Percentiles rank a stretch among this genome's conserved stretches.
Conservation (phyloP, 176 grass and related monocot genomes). For the Triticum urartu region DNA sequence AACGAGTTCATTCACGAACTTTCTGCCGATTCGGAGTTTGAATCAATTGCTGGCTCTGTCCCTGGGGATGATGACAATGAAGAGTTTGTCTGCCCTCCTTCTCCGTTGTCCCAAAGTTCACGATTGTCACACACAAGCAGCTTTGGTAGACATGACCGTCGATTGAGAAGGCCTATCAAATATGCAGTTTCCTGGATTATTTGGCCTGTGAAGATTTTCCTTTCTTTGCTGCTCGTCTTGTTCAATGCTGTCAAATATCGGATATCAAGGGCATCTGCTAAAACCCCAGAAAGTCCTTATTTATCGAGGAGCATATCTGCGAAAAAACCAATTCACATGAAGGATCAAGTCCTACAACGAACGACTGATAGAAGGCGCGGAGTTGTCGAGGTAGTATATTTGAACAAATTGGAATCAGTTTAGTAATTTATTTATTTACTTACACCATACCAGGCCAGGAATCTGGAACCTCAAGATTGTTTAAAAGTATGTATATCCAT, state of each 20-base stretch:
- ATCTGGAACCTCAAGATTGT: slow-evolving; percentile 5
- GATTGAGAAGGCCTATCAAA: slow-evolving; percentile 55
- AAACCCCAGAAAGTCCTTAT: slow-evolving; percentile 31
- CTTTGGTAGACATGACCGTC: slow-evolving; percentile 64
- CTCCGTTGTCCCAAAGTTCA: slow-evolving; percentile 82
- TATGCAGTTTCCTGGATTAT: slow-evolving; percentile 78
- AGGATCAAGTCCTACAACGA: slow-evolving; percentile 74
- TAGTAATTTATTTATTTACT: not conserved
- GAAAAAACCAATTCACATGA: slow-evolving; percentile 57
- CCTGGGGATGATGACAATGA: slow-evolving; percentile 76
- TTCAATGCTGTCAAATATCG: slow-evolving; percentile 56
- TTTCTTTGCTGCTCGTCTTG: slow-evolving; percentile 56
- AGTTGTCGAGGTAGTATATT: slow-evolving; percentile 76
- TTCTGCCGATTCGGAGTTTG: slow-evolving; percentile 74
- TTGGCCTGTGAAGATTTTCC: slow-evolving; percentile 63
- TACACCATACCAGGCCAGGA: not conserved
- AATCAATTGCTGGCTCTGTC: slow-evolving; percentile 58
- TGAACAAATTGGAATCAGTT: not conserved
- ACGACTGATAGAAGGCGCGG: slow-evolving; percentile 89
- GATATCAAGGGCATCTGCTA: slow-evolving; percentile 37
- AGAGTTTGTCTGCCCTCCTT: slow-evolving; percentile 53
- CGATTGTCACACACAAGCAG: slow-evolving; percentile 70
- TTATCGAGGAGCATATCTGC: slow-evolving; percentile 22
- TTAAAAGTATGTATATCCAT: slow-evolving; percentile 2
- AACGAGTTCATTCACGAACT: slow-evolving; percentile 92